phyloP scores from a whole-genome alignment of 202 grass and related monocot species.

The Hordeum pubiflorum region DNA sequence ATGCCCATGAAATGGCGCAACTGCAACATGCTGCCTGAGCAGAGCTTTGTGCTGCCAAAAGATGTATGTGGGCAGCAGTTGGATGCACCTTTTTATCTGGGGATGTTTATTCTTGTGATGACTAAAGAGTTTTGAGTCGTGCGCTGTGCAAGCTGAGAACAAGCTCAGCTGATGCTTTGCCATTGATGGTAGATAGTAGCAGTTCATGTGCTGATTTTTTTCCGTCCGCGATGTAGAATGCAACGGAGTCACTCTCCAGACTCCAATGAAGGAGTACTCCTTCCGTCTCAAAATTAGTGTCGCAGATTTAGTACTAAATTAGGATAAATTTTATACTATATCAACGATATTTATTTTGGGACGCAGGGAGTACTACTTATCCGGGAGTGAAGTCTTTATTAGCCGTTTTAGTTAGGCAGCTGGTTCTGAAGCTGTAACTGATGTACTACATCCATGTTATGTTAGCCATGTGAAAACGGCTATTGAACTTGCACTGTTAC shows the following conservation, averaged over 20 bases:
- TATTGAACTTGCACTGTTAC: neutral
- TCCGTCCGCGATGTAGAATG: neutral
- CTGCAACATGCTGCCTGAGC: neutral
- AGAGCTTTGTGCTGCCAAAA: slow-evolving; percentile 7
- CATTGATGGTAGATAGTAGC: slow-evolving; percentile 15
- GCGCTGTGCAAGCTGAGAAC: neutral
- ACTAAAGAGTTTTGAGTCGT: slow-evolving; percentile 22
- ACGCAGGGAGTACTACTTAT: neutral
- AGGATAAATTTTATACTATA: too few species aligned
- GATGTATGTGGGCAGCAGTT: neutral
- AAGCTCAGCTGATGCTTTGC: neutral
- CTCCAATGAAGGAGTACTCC: neutral
- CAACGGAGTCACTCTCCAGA: neutral
- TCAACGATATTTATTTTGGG: too few species aligned
- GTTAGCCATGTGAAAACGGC: neutral
- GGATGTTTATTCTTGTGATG: slow-evolving; percentile 7
- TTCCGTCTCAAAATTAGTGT: too few species aligned
- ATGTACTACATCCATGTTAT: neutral
- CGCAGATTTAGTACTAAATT: too few species aligned
- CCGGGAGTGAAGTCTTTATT: neutral
- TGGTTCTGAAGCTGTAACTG: neutral
- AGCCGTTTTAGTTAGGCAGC: neutral
- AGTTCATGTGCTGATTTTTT: neutral
- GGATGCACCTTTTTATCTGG: neutral
- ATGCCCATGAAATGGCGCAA: slow-evolving; percentile 52